Base-by-base conservation (phyloP, 2,329 filamentous ascomycete genomes). In the Diaporthe sp. region DNA sequence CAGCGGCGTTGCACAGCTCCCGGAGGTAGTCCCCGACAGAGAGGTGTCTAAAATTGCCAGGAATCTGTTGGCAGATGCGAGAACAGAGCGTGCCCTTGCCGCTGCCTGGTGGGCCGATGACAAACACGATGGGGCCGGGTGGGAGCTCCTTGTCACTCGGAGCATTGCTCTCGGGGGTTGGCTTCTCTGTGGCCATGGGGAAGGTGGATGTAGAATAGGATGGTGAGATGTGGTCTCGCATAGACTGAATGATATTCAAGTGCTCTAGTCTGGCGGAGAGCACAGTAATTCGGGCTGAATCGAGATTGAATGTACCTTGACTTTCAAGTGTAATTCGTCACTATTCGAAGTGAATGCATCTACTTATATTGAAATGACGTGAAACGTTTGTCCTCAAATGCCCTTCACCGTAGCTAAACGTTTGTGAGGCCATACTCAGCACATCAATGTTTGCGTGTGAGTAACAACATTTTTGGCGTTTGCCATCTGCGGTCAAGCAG, bases 51-150 rank as follows among this genome's bases (percentile, higher is more conserved):
- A 65, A 49, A 1, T 1, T 19, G 2, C 10, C 42, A 8, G 61
- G 39, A 8, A 49, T 4, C 19, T n/a, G 17, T 31, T 46, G 22
- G 8, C 25, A 31, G 12, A 46, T 9, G 5, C 17, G 42, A 22
- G 61, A n/a, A n/a, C 61, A 65, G 25, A 65, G 42, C 3, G 39
- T 65, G 17, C 42, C 8, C 42, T 65, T 46, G 4, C 61, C 61
- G 42, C 61, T 65, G 3, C 61, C 61, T 19, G 61, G 61, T 46
- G 61, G 39, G 0, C 61, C 61, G 61, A 65, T 22, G 39, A 65
- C 42, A 49, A 65, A 65, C 17, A 34, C 9, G 61, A 65, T 49
- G 28, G 25, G 42, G 4, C 42, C 61, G 9, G 4, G 13, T 10
- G 60, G n/a, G n/a, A 3, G n/a, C 28, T 10, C 8, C 15, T 7